Evolutionary conservation across 345 rosid genomes (phyloP).

Genomic region (Camelina hispida): DNA sequence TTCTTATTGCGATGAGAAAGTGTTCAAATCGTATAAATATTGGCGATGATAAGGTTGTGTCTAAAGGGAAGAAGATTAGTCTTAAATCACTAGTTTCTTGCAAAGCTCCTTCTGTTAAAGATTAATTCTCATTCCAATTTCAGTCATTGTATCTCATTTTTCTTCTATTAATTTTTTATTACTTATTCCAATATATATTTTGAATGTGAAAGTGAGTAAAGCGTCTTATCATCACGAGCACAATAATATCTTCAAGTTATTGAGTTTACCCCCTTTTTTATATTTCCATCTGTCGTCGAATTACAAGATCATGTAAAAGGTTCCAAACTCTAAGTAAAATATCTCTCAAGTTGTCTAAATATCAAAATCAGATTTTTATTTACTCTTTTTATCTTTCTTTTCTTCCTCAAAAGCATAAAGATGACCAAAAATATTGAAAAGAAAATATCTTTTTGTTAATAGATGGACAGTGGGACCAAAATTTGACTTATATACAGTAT

Average conservation of each 20-base stretch:
- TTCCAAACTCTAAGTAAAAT: constrained; percentile 27
- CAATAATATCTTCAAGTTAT: not conserved
- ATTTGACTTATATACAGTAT: not conserved
- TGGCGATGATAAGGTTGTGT: constrained; percentile 1
- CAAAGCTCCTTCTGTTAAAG: constrained; percentile 25
- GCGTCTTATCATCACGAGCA: constrained; percentile 21
- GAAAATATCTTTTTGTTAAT: not conserved
- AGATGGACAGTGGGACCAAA: not conserved
- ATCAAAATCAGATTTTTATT: constrained; percentile 37
- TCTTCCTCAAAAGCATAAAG: constrained; percentile 19
- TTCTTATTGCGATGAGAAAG: constrained; percentile 27
- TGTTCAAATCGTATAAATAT: not conserved
- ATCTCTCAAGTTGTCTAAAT: constrained; percentile 30
- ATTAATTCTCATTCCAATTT: not conserved
- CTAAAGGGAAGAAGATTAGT: constrained; percentile 7
- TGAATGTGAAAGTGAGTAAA: constrained; percentile 5
- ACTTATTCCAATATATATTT: not conserved
- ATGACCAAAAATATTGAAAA: not conserved
- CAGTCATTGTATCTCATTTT: not conserved
- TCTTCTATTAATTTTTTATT: not conserved
- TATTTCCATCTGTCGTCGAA: constrained; percentile 33
- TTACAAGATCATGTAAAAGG: constrained; percentile 35
- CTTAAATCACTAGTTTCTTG: constrained; percentile 31
- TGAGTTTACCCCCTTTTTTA: not conserved
- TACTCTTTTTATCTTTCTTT: constrained; percentile 35